Evolutionary conservation across 1,139 yeast species (phyloP), one percentile per base, ranked within the genome.

Genomic region (Kodamaea derodonti): DNA sequence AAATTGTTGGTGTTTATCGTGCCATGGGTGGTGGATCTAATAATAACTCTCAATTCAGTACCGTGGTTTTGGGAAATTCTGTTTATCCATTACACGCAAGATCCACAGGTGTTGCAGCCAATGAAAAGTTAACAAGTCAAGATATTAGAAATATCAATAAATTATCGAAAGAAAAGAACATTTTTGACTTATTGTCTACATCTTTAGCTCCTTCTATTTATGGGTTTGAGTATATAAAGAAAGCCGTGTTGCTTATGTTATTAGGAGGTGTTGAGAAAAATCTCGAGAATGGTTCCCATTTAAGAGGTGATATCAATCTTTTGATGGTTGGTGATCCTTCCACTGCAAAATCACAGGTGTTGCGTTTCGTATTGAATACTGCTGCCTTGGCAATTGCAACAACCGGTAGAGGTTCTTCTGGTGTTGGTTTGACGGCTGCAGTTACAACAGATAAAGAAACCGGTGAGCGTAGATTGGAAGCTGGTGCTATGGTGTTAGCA

Each of bases 281-380:
- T 57, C 71, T 94, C 52, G 95, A 83, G 33, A 90, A 92, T 52
- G 98, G 98, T 11, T 84, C 97, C 9, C 98, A 92, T 63, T 80
- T 92, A 54, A 83, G 99, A 72, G 98, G 99, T 65, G 98, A 94
- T 62, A 92, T 92, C 56, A 92, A 92, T 54, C 72, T 92, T 39
- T 69, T 92, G 35, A 85, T 92, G 95, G 97, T 92, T 27, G 99
- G 99, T 63, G 99, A 92, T 59, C 99, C 99, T 5, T 88, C 97
- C 5, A 92, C 98, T 11, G 98, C 98, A 24, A 92, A 92, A 58
- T 90, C 97, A 3, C 98, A 92, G 64, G 82, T 92, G 66, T 74
- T 92, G 43, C 74, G 98, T 48, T 92, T 92, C 56, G 97, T 94
- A 14, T 69, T 92, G 42, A 92, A 92, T 57, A 92, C 97, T 0